Evolutionary conservation across 352 stramenopile species (phyloP), one percentile per base, ranked within the genome.

Genomic region (Blastocystis sp.): DNA sequence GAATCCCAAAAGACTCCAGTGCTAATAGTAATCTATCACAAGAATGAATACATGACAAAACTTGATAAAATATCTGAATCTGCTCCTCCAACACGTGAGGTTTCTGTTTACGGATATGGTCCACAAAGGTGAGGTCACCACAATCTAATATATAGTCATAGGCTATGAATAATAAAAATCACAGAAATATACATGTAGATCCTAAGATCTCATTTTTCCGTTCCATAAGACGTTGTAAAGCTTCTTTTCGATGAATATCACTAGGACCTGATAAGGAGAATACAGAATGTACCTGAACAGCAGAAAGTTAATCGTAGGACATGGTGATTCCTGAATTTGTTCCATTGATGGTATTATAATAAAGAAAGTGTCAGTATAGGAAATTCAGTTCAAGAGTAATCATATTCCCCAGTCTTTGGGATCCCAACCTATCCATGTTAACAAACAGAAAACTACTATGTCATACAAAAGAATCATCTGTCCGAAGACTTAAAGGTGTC

Each of bases 361-460:
- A 70, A n/a, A n/a, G n/a, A n/a, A n/a, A n/a, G n/a, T n/a, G n/a
- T n/a, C n/a, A n/a, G n/a, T n/a, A n/a, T n/a, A n/a, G n/a, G n/a
- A n/a, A n/a, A n/a, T 37, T 17, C 58, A 37, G 58, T 30, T 17
- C 33, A 37, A 66, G 54, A 60, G 24, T 48, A 48, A 48, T 48
- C 3, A 3, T 70, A 33, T 9, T 33, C 60, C 24, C 60, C 35
- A 42, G 15, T 42, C 9, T 9, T 22, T 70, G 13, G 22, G 15
- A 70, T 48, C 1, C 17, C 15, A 48, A 22, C n/a, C n/a, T 19
- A 22, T 15, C 7, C 9, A 48, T 24, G 1, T 24, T 53, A 73
- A 76, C 64, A 19, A 76, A 76, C 64, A 76, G 30, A 24, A 76
- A 33, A n/a, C n/a, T n/a, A n/a, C n/a, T n/a, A n/a, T n/a, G n/a